Base-by-base conservation (phyloP, 2,329 filamentous ascomycete genomes). In the Fusarium keratoplasticum region DNA sequence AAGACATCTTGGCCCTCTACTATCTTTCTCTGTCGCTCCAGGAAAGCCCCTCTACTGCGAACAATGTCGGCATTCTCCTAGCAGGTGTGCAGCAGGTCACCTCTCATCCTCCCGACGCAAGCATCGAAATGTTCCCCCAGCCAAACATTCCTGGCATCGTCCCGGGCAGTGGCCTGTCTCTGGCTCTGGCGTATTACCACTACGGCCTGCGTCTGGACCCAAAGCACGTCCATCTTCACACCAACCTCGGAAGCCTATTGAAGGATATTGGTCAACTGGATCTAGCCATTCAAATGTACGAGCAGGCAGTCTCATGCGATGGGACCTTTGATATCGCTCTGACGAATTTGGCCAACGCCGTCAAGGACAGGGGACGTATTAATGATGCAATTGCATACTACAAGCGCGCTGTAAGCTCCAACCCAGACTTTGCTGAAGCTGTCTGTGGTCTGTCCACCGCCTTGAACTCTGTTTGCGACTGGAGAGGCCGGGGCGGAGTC, bases 41-140 rank as follows among this genome's bases (percentile, higher is more conserved):
- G 73, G 95, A 96, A 57, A 98, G 96, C 78, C 96, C 96, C 3
- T 99, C 96, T 0, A 99, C 96, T 0, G 96, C 96, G 1, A 99
- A 99, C 81, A 99, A 99, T 81, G 95, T 99, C 14, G 96, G 96
- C 4, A 99, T 99, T 64, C 87, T 99, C 31, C 90, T 99, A n/a
- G 96, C 96, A 6, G 94, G 96, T 66, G 94, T 98, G 22, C 96
- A 98, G 79, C 95, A 97, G 67, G 67, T 80, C 10, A 74, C 76
- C 29, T 80, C 86, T 22, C 85, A 84, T 14, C 35, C 69, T 13
- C 67, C 67, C 16, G 63, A 52, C 31, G 38, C 67, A 35, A 64
- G 58, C n/a, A 55, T 63, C 14, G 72, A 70, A 31, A 50, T 66
- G 31, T 64, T 67, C 31, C 40, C 73, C 16, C 80, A 80, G n/a